Evolutionary conservation across 2,329 filamentous ascomycete species (phyloP), one percentile per base, ranked within the genome.

Genomic region (Fusarium humuli): DNA sequence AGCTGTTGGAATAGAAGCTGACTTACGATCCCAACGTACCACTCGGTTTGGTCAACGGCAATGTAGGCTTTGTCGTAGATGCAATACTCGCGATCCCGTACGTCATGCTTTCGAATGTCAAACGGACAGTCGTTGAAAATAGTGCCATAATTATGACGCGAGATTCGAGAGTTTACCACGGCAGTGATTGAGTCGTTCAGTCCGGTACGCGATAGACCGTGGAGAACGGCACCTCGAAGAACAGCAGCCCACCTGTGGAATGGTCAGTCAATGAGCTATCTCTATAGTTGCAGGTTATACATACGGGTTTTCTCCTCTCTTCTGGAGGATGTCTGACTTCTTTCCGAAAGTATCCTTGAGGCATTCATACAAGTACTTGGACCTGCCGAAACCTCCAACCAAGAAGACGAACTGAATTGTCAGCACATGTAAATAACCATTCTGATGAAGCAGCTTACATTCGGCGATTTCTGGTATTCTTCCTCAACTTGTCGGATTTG

Each of bases 331-430:
- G 6, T 75, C 75, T 2, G 70, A 52, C 22, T 56, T 57, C 9
- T 32, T 69, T 9, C 29, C 58, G 0, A 74, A n/a, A 0, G 25
- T 37, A 0, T 57, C 29, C 0, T 64, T 62, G 2, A 83, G 65
- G 3, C 66, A 60, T 4, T 73, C 58, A 12, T 67, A 66, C 4
- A 83, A 41, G 18, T 79, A 81, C 0, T 25, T 42, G 25, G 75
- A 80, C 16, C 77, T 70, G 0, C 82, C 82, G 27, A 83, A 81
- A 0, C 82, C 82, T 0, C 82, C 82, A 0, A 81, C 81, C 1
- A 83, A 71, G 8, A 83, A 75, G 5, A 83, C 29, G 27, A 77
- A 80, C 82, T 83, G 8, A 6, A 18, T 5, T 5, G 20, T 52
- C 44, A 32, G 34, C 7, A 23, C 10, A 30, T 14, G 2, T 18